These are phyloP conservation scores for Rhodotorula sphaerocarpa DNA, from an alignment of 768 basidiomycete species.

Conservation along the genomic window DNA sequence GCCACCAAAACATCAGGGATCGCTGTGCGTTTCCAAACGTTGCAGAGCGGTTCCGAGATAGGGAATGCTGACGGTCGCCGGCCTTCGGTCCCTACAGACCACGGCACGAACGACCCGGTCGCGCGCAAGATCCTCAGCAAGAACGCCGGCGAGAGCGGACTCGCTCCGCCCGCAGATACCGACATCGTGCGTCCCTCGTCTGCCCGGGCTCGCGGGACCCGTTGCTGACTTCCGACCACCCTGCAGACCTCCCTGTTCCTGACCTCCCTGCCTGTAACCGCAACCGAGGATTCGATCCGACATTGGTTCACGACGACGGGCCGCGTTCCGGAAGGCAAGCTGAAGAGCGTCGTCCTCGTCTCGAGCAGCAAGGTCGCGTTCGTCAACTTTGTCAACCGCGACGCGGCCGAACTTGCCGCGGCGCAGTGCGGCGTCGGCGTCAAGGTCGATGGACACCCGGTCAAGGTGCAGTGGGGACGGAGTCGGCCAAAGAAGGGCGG, in stretches of 20 bases:
- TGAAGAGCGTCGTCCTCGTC: constrained; percentile 79
- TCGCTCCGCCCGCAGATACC: constrained; percentile 80
- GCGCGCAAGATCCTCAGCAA: constrained; percentile 75
- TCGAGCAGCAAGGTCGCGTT: constrained; percentile 80
- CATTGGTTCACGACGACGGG: constrained; percentile 62
- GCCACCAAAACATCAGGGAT: constrained; percentile 82
- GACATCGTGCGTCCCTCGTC: constrained; percentile 59
- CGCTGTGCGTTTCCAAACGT: constrained; percentile 51
- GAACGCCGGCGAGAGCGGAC: constrained; percentile 71
- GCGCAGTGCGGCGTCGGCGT: constrained; percentile 84
- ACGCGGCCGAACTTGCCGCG: constrained; percentile 77
- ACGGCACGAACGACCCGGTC: constrained; percentile 87
- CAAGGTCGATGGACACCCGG: constrained; percentile 67
- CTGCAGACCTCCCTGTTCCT: constrained; percentile 73
- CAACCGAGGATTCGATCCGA: constrained; percentile 66
- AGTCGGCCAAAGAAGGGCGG: constrained; percentile 48
- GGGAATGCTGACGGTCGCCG: not conserved
- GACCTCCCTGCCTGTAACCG: constrained; percentile 60
- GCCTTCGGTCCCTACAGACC: constrained; percentile 39
- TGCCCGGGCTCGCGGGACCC: not conserved
- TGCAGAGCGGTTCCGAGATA: no score
- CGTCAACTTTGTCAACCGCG: constrained; percentile 78
- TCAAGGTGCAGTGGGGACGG: constrained; percentile 80
- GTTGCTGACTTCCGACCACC: not conserved
- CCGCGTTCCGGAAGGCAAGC: constrained; percentile 50